Conservation (phyloP, 1,284 basidiomycete species). For the Trichosporon coremiiforme region DNA sequence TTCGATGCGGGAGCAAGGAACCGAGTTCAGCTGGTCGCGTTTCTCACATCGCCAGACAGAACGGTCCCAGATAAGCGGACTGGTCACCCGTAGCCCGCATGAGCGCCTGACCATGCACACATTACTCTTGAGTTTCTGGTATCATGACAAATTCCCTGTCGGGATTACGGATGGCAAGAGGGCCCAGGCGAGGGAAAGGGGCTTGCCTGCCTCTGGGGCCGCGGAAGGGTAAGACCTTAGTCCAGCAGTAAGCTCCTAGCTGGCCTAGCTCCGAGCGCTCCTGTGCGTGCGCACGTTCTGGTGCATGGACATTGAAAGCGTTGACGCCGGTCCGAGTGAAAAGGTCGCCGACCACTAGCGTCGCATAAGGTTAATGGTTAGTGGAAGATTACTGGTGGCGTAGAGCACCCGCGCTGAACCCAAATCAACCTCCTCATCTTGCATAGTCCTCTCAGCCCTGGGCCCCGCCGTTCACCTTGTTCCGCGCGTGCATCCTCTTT, state of each 20-base stretch:
- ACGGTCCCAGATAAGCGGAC: background rate
- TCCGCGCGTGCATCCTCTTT: background rate
- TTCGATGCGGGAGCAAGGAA: constrained; percentile 1
- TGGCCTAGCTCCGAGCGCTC: background rate
- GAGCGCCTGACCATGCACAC: constrained; percentile 1
- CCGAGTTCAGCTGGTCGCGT: background rate
- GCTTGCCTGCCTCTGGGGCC: background rate
- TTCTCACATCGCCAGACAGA: background rate
- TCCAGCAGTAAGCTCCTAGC: background rate
- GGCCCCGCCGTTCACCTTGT: background rate
- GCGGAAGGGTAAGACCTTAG: background rate
- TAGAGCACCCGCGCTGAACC: background rate
- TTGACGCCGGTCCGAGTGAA: constrained; percentile 1
- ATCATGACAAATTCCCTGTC: background rate
- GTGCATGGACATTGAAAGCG: background rate
- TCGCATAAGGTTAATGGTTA: background rate
- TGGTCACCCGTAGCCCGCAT: background rate
- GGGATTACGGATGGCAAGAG: background rate
- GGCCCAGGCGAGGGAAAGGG: background rate
- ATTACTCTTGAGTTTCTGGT: background rate
- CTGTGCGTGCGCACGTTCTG: background rate
- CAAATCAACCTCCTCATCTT: background rate
- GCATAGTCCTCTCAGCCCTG: background rate
- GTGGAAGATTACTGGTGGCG: background rate
- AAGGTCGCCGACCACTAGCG: background rate